These are phyloP conservation scores for Glycine tomentella DNA, from an alignment of 306 rosid genomes.

Conservation along the genomic window DNA sequence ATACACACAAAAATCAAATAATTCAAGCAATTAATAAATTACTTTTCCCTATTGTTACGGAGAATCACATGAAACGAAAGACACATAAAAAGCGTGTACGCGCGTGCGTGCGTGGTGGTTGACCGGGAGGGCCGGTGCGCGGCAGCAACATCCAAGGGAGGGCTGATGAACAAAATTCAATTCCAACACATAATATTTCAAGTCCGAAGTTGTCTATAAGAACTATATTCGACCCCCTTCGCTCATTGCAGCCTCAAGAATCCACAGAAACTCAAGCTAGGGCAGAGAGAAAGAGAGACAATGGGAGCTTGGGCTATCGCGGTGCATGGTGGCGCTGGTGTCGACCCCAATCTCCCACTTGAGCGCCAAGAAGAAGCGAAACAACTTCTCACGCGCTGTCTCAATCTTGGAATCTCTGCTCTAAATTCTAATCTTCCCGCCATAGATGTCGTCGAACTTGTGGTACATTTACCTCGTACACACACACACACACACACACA, in stretches of 20 bases:
- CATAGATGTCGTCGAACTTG: slow-evolving; percentile 91
- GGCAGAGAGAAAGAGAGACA: not conserved
- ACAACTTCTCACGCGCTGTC: slow-evolving; percentile 84
- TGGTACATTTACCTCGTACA: slow-evolving; percentile 70
- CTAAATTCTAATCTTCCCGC: slow-evolving; percentile 72
- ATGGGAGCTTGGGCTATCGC: slow-evolving; percentile 91
- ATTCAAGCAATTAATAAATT: not conserved
- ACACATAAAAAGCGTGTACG: slow-evolving; percentile 60
- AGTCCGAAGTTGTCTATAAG: slow-evolving; percentile 51
- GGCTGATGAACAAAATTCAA: slow-evolving; percentile 70
- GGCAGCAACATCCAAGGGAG: slow-evolving; percentile 88
- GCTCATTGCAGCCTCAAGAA: not conserved
- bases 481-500: slow-evolving; percentile 1
- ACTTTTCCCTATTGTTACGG: not conserved
- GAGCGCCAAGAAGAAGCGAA: slow-evolving; percentile 88
- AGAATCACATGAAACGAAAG: not conserved
- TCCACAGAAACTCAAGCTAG: not conserved
- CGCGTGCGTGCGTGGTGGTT: slow-evolving; percentile 96
- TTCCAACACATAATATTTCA: slow-evolving; percentile 24
- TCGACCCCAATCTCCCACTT: slow-evolving; percentile 84
- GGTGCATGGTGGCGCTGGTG: slow-evolving; percentile 96
- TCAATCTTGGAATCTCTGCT: slow-evolving; percentile 82
- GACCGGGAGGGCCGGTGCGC: slow-evolving; percentile 79
- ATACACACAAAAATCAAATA: slow-evolving; percentile 22
- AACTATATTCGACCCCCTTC: not conserved